Evolutionary conservation across 495 filamentous ascomycete genomes (phyloP), one percentile per base, ranked within the genome.

Genomic region (Podospora australis): DNA sequence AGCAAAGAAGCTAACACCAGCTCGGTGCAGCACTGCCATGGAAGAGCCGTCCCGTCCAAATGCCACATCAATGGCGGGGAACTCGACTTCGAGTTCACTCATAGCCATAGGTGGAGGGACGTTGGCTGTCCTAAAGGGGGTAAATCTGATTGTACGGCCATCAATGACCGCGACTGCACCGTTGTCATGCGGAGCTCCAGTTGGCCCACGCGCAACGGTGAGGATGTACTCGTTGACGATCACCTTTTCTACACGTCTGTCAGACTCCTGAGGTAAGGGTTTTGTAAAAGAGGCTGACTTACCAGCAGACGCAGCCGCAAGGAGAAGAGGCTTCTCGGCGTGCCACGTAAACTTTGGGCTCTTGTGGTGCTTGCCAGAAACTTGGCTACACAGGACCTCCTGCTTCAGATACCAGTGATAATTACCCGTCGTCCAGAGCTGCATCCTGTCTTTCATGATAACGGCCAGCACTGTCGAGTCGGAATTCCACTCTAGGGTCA

Each of bases 321-420:
- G 68, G 16, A 78, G 73, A 43, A 96, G 66, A 6, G 88, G 66
- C 54, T 84, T 86, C 57, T 96, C 92, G 17, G 87, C 81, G 66
- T 97, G 88, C 92, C 92, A 98, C 9, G 70, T 46, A 19, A 65
- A 54, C 25, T 21, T 34, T 4, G 59, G 57, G 22, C 29, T 64
- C 17, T 49, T 51, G 3, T 52, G 49, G 5, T 49, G 46, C 2
- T 39, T 10, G 0, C 36, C 32, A 11, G 8, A 26, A 6, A 11
- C 21, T 1, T 52, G 44, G 8, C 63, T 63, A 21, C 76, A 67
- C 3, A 66, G 67, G 11, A 90, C 72, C 59, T 98, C 92, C 67
- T 96, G 91, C 67, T 97, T 98, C n/a, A 97, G 70, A 60, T 97
- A 97, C 75, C 90, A 97, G 58, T 98, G 87, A 58, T 98, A 98